A percentile compares a stretch with the other conserved stretches of the same genome.
phyloP scores from a whole-genome alignment of 2,329 filamentous ascomycete species.

The Penicillium sp. region DNA sequence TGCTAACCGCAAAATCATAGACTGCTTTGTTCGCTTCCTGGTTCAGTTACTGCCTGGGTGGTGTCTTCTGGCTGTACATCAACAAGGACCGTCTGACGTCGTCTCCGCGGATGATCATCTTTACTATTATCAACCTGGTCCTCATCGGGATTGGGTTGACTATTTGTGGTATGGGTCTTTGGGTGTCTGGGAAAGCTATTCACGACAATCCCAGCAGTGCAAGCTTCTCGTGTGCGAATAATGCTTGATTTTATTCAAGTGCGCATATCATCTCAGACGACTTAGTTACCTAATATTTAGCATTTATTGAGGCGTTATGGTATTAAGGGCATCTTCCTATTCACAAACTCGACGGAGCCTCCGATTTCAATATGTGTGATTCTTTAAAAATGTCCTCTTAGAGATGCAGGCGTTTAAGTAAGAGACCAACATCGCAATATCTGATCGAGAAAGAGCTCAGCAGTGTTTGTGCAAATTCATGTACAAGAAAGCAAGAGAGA shows the following conservation, averaged over 20 bases:
- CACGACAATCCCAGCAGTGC: conserved; percentile 37
- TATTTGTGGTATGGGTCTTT: conserved; percentile 41
- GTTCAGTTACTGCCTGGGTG: conserved; percentile 60
- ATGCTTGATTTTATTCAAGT: conserved; percentile 21
- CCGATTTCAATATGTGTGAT: not conserved
- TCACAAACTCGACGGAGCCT: not conserved
- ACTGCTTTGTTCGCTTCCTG: conserved; percentile 66
- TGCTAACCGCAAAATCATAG: conserved; percentile 18
- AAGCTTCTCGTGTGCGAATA: conserved; percentile 40
- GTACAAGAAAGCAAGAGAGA: not conserved
- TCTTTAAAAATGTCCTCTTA: not conserved
- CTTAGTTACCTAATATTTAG: not conserved
- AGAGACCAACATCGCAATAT: not conserved
- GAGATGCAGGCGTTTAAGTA: not conserved
- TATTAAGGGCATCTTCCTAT: not conserved
- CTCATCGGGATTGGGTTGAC: conserved; percentile 28
- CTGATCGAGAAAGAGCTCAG: not conserved
- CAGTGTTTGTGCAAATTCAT: not conserved
- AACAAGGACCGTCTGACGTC: conserved; percentile 40
- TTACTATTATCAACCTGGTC: conserved; percentile 34
- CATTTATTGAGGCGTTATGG: not conserved
- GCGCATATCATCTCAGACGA: not conserved
- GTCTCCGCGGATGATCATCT: conserved; percentile 35
- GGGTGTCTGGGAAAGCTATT: conserved; percentile 41
- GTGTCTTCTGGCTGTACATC: conserved; percentile 45